Evolutionary conservation across 768 basidiomycete genomes (phyloP), one percentile per base, ranked within the genome.

Genomic region (Cubamyces sp.): DNA sequence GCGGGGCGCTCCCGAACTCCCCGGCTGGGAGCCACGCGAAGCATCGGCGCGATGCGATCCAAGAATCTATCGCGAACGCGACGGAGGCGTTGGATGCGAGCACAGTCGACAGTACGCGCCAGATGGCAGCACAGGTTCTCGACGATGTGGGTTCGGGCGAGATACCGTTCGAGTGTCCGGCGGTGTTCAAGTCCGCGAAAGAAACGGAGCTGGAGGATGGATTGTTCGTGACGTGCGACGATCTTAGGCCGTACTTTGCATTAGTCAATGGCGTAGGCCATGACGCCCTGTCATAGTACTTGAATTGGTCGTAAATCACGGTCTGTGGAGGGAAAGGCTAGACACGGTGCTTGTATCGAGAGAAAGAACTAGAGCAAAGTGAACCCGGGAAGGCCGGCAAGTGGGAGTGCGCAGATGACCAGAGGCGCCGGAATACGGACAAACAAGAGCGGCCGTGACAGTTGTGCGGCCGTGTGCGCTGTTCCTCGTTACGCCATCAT

Each of bases 171-270:
- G 67, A 66, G 30, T 81, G 79, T 66, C 81, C 80, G 5, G 69
- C 64, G 0, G 75, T 77, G 8, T 81, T 81, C 66, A 59, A 65
- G 18, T 57, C 64, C 7, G 60, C 57, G 34, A 26, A 65, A 41
- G 53, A 60, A 34, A 74, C 77, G 21, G 77, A 79, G 73, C 66
- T 84, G 54, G 82, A 82, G 63, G 71, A 73, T 57, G 74, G 66
- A 7, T 37, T 84, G n/a, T 81, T 63, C 66, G 78, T 78, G 48
- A 78, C 76, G 18, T 85, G 83, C 69, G 74, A 76, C 1, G 61
- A 81, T 60, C 54, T 84, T 50, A 58, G 66, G 63, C 76, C 75
- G n/a, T 76, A 78, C 64, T 84, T 73, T 57, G 61, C 65, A 61
- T 57, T 68, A n/a, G 1, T 34, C 6, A 3, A 34, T 7, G 18